Conservation (phyloP, 306 rosid species). For the Begonia fuchsioides region DNA sequence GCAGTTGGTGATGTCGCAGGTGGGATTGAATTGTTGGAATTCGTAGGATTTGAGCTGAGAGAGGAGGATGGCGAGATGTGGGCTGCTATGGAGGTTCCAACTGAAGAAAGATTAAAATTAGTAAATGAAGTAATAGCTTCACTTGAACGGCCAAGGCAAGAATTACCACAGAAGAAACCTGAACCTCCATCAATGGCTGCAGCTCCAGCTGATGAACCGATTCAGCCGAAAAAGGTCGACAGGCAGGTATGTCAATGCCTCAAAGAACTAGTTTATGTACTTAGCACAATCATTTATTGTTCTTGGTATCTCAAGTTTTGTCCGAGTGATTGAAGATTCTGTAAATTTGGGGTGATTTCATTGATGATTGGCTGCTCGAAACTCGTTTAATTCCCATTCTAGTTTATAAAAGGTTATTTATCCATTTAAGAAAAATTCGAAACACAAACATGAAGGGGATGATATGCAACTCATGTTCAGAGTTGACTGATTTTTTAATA, state of each 20-base stretch:
- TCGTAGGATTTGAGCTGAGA: constrained; percentile 47
- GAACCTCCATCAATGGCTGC: constrained; percentile 10
- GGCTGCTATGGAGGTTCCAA: constrained; percentile 67
- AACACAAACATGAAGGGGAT: too few species aligned
- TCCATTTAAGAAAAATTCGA: too few species aligned
- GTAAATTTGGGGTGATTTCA: too few species aligned
- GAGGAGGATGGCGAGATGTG: constrained; percentile 87
- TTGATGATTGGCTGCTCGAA: too few species aligned
- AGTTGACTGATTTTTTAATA: too few species aligned
- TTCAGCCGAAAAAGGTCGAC: constrained; percentile 47
- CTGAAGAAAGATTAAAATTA: constrained; percentile 22
- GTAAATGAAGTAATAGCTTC: constrained; percentile 31
- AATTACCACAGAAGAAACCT: constrained; percentile 24
- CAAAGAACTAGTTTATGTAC: too few species aligned
- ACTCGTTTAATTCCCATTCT: too few species aligned
- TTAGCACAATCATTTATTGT: too few species aligned
- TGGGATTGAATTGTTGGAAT: constrained; percentile 67
- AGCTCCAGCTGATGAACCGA: constrained; percentile 13
- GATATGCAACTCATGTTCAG: too few species aligned
- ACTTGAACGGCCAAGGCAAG: constrained; percentile 34
- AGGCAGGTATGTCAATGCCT: constrained; percentile 40
- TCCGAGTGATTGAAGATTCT: too few species aligned
- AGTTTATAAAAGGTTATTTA: too few species aligned
- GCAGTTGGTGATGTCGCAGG: constrained; percentile 56
- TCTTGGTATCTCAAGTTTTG: too few species aligned